A percentile compares a stretch with the other conserved stretches of the same genome.
Conservation (phyloP, 2,329 filamentous ascomycete species). For the Aspergillus proliferans region DNA sequence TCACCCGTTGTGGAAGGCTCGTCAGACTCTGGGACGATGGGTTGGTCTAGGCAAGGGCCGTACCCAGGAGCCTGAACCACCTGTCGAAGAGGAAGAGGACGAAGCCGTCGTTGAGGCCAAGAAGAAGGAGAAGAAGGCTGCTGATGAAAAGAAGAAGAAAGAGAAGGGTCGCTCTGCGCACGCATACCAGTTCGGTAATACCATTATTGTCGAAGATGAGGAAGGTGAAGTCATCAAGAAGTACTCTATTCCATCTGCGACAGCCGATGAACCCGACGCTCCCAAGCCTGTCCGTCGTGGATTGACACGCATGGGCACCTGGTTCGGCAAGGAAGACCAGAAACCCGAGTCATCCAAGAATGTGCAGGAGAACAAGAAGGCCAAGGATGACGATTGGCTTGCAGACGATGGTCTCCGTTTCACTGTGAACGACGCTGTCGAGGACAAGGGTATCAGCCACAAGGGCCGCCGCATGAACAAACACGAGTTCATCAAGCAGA, state of each 20-base stretch:
- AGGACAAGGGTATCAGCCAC: conserved; percentile 28
- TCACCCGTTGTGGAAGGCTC: conserved; percentile 35
- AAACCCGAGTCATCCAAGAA: conserved; percentile 24
- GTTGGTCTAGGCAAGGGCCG: conserved; percentile 35
- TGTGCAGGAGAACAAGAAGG: conserved; percentile 20
- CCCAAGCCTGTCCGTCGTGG: conserved; percentile 43
- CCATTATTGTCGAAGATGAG: conserved; percentile 65
- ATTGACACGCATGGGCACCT: conserved; percentile 55
- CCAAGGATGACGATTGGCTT: conserved; percentile 26
- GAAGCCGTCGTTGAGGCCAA: conserved; percentile 10
- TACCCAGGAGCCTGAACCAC: conserved; percentile 6
- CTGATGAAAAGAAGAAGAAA: conserved; percentile 17
- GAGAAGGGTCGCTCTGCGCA: conserved; percentile 51
- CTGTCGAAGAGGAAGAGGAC: conserved; percentile 18
- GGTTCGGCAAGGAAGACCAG: conserved; percentile 41
- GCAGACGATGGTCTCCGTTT: conserved; percentile 54
- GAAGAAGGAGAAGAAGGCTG: conserved; percentile 14
- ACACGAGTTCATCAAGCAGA: conserved; percentile 58
- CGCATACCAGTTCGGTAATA: conserved; percentile 63
- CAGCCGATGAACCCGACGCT: conserved; percentile 17
- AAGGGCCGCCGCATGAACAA: conserved; percentile 59
- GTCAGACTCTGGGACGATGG: conserved; percentile 44
- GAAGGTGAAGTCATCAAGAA: conserved; percentile 64
- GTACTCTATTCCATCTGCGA: conserved; percentile 53
- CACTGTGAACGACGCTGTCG: conserved; percentile 44